Conservation (phyloP, 371 early-diverging fungal species). For the Syncephalastrum contaminatum region DNA sequence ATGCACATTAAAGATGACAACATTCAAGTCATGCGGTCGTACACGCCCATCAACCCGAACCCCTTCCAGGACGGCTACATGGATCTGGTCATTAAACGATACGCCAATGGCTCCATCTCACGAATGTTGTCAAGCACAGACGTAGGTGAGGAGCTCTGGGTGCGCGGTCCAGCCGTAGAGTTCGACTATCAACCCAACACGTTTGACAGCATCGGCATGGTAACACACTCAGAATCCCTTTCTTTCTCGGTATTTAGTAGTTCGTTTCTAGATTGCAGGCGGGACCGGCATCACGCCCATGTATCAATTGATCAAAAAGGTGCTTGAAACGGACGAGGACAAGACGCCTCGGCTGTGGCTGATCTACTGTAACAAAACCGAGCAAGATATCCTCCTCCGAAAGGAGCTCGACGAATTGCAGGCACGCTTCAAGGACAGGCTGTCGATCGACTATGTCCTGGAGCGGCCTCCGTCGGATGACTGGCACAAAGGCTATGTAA, state of each 20-base stretch:
- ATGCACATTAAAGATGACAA: conserved; percentile 65
- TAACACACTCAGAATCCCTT: conserved; percentile 14
- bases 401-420: conserved; percentile 77
- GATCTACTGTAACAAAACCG: conserved; percentile 86
- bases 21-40: conserved; percentile 66
- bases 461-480: conserved; percentile 69
- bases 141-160: conserved; percentile 41
- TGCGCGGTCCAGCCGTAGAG: conserved; percentile 62
- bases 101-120: conserved; percentile 57
- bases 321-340: conserved; percentile 79
- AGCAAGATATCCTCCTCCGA: conserved; percentile 83
- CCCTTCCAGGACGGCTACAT: conserved; percentile 48
- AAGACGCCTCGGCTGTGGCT: conserved; percentile 72
- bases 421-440: conserved; percentile 71
- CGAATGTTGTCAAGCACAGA: conserved; percentile 41
- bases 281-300: conserved; percentile 95
- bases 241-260: too few relatives aligned
- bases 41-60: conserved; percentile 58
- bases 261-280: conserved; percentile 72
- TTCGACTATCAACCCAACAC: conserved; percentile 45
- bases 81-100: conserved; percentile 63
- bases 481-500: conserved; percentile 87
- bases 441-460: conserved; percentile 81
- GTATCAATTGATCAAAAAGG: conserved; percentile 80
- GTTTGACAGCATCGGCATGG: conserved; percentile 61